These are phyloP conservation scores for Penicillium cataractarum DNA, from an alignment of 495 filamentous ascomycete species.

Conservation along the genomic window DNA sequence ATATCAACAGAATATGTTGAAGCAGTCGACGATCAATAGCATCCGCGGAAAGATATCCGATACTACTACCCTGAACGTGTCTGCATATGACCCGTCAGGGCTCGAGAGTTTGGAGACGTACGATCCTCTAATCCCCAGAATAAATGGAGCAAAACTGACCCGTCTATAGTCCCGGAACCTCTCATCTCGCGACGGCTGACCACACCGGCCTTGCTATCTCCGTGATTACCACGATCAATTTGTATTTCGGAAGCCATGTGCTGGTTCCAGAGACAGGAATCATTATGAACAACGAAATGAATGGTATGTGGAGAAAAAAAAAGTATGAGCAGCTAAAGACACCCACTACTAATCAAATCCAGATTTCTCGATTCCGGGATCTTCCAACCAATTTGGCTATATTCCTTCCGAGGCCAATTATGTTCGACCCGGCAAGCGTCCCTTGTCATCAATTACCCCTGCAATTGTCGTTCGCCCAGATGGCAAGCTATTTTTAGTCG, in stretches of 20 bases:
- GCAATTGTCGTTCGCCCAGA: conserved; percentile 72
- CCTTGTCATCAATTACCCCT: conserved; percentile 78
- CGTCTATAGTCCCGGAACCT: conserved; percentile 63
- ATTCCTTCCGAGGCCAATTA: conserved; percentile 79
- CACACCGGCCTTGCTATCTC: conserved; percentile 69
- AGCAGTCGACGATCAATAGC: conserved; percentile 53
- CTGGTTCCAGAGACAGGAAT: conserved; percentile 82
- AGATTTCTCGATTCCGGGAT: conserved; percentile 77
- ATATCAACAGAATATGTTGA: conserved; percentile 70
- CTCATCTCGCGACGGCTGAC: conserved; percentile 74
- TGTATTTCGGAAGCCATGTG: conserved; percentile 76
- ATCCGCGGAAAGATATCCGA: conserved; percentile 74
- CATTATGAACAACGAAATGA: conserved; percentile 95
- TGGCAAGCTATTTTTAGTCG: conserved; percentile 66
- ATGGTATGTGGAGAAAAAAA: conserved; percentile 52
- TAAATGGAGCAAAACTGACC: not conserved
- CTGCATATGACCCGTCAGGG: conserved; percentile 69
- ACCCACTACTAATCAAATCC: not conserved
- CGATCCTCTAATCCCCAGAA: not conserved
- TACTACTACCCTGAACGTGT: conserved; percentile 63
- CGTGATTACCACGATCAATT: conserved; percentile 81
- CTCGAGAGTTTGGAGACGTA: conserved; percentile 64
- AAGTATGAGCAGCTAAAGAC: not conserved
- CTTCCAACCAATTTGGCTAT: conserved; percentile 80
- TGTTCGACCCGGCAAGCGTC: conserved; percentile 78